Base-by-base conservation (phyloP, 345 rosid genomes). In the Conringia planisiliqua region DNA sequence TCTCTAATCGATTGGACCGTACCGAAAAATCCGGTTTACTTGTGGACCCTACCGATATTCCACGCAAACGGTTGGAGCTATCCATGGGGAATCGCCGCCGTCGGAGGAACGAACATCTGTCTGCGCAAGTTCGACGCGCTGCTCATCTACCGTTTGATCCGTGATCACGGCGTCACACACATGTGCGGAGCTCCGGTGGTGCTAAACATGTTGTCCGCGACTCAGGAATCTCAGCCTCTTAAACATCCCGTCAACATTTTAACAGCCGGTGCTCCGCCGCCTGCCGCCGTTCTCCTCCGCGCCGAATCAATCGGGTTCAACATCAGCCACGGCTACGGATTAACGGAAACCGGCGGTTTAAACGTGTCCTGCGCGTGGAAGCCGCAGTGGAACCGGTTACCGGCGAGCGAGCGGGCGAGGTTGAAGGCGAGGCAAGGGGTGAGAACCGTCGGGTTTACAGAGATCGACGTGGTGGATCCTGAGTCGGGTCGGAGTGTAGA, bases 101-200 rank as follows among this genome's bases (percentile, higher is more conserved):
- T 84, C 1, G 98, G 98, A 6, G 98, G 93, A 4, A 83, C 88
- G 0, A 93, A 87, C 71, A 67, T 93, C 35, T 93, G 98, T 72
- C 67, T 90, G 29, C 86, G 96, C 13, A 90, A 88, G 51, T 86
- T 93, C 72, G 84, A 87, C 6, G 86, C 84, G 6, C 71, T 75
- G 11, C 42, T 40, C 11, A 84, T 93, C 42, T 89, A 86, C 79
- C 70, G 59, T 17, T 72, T 83, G 47, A 89, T 90, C 57, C 72
- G 74, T 30, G 62, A 60, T 24, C 89, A 90, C 61, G 73, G 86
- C 2, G 97, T 93, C 40, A 90, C 93, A 9, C 93, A 93, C 81
- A 84, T 93, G 91, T 87, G 95, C 36, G 98, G 90, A 6, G 98
- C 97, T 26, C 98, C 98, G 3, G 87, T 89, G 10, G 96, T 93